Evolutionary conservation across 2,329 filamentous ascomycete genomes (phyloP), one percentile per base, ranked within the genome.

Genomic region (Beauveria scarabaeidicola): DNA sequence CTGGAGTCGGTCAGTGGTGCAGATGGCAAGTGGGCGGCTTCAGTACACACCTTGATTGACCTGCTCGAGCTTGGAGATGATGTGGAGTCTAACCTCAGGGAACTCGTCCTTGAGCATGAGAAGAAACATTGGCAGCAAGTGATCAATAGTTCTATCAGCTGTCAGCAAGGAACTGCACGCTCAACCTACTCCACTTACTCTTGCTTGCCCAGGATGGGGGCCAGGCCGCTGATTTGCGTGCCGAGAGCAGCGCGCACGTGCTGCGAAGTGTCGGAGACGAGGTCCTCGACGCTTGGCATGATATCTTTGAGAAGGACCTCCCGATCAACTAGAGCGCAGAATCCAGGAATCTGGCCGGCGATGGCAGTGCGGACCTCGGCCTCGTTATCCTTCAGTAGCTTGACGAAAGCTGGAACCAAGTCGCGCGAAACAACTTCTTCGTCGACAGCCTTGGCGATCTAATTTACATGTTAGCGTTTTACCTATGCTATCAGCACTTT

Each of bases 61-160:
- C 64, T 95, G 84, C 78, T 99, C 95, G 59, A 99, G 86, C 77
- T 99, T 99, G n/a, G 94, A 97, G 70, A 99, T 99, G 73, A 99
- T 99, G 77, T 99, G 96, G 61, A 99, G 85, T 63, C 94, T 89
- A 55, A 99, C 94, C 72, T 99, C 94, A 23, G 94, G 94, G 74
- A 97, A 97, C 71, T 99, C 94, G 69, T 99, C 94, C 82, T 97
- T 99, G 68, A 99, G 86, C 94, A 99, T 99, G 74, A 96, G 90
- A 58, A 99, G 82, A 76, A 99, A 97, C 93, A 99, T 99, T 58
- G 94, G 94, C 48, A 99, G 84, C 48, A 99, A 85, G 73, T 99
- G 94, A 67, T 94, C 88, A 66, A 96, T 97, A 32, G 94, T 99
- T 75, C 90, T 94, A n/a, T 3, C 23, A 40, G 44, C 6, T 23